phyloP scores from a whole-genome alignment of 768 basidiomycete species.

The Pholiota molesta region DNA sequence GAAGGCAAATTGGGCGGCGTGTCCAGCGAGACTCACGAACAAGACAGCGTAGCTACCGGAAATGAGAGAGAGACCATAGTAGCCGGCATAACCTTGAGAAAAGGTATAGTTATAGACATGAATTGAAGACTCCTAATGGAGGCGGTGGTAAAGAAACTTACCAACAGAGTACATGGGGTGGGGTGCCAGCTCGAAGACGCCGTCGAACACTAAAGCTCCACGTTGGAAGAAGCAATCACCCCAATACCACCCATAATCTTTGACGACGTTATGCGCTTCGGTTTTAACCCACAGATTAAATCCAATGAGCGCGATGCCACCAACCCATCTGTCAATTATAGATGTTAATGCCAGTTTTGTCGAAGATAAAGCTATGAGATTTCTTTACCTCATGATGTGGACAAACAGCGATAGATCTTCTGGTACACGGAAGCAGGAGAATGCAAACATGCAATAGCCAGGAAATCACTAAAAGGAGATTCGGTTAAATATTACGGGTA shows the following conservation, averaged over 20 bases:
- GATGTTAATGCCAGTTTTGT: slow-evolving; percentile 3
- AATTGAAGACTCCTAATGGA: background rate
- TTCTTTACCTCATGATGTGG: slow-evolving; percentile 71
- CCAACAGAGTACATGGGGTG: slow-evolving; percentile 96
- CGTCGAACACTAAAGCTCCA: slow-evolving; percentile 94
- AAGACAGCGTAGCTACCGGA: slow-evolving; percentile 88
- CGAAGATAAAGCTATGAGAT: background rate
- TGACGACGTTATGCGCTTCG: slow-evolving; percentile 96
- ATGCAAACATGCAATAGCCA: slow-evolving; percentile 96
- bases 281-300: slow-evolving; percentile 99
- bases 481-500: background rate
- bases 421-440: slow-evolving; percentile 89
- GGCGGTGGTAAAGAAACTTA: slow-evolving; percentile 25
- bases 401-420: slow-evolving; percentile 70
- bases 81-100: slow-evolving; percentile 84
- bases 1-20: slow-evolving; percentile 97
- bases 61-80: slow-evolving; percentile 93
- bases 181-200: slow-evolving; percentile 93
- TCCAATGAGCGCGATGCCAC: slow-evolving; percentile 80
- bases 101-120: background rate
- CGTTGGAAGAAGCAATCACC: slow-evolving; percentile 92
- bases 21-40: slow-evolving; percentile 91
- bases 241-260: slow-evolving; percentile 99
- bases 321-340: slow-evolving; percentile 68
- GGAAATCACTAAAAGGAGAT: slow-evolving; percentile 70